Evolutionary conservation across 352 stramenopile species (phyloP).

Genomic region (Phytophthora idaei): DNA sequence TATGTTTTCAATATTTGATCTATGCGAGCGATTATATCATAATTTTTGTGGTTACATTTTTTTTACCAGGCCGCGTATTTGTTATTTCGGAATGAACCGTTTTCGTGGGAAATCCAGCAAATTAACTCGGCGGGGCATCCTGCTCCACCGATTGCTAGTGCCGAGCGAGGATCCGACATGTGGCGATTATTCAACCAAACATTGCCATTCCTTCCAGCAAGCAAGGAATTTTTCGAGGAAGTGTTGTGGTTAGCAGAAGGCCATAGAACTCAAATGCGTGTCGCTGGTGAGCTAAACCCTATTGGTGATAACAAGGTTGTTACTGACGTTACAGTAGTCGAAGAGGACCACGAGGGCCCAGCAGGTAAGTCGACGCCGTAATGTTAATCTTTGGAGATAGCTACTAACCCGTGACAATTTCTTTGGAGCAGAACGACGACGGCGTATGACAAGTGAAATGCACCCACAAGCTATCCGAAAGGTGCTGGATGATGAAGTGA

Average conservation of each 20-base stretch:
- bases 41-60: background rate
- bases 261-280: slow-evolving; percentile 10
- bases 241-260: slow-evolving; percentile 55
- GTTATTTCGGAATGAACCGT: slow-evolving; percentile 49
- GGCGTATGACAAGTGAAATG: slow-evolving; percentile 77
- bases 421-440: slow-evolving; percentile 36
- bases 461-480: slow-evolving; percentile 75
- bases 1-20: background rate
- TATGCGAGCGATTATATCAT: no score
- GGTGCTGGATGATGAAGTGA: slow-evolving; percentile 66
- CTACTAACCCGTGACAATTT: background rate
- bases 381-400: background rate
- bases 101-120: slow-evolving; percentile 63
- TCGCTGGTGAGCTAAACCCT: background rate
- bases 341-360: slow-evolving; percentile 20
- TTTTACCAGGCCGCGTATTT: slow-evolving; percentile 58
- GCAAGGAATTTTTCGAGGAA: slow-evolving; percentile 84
- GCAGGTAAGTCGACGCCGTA: slow-evolving; percentile 17
- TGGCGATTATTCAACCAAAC: slow-evolving; percentile 76
- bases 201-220: slow-evolving; percentile 81
- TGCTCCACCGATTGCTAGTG: slow-evolving; percentile 50
- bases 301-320: background rate
- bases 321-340: background rate
- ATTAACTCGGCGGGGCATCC: slow-evolving; percentile 55
- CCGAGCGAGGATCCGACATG: slow-evolving; percentile 65